phyloP scores from a whole-genome alignment of 2,329 filamentous ascomycete genomes.

The Celoporthe dispersa region DNA sequence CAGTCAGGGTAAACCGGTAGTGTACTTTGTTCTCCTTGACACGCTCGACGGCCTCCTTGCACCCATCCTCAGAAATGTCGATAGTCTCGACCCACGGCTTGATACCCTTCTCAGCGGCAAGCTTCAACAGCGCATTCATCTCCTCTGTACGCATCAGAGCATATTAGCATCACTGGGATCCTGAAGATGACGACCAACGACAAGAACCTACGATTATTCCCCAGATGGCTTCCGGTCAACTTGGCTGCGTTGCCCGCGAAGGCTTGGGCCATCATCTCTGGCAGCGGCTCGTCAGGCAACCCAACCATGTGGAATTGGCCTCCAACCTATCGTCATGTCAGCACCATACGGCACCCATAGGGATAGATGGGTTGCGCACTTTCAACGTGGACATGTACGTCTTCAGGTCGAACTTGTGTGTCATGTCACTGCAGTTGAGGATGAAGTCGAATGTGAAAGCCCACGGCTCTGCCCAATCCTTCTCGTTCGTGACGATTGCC shows the following conservation, averaged over 20 bases:
- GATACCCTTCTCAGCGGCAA: conserved; percentile 59
- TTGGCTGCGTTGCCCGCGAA: conserved; percentile 47
- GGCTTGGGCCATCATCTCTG: conserved; percentile 45
- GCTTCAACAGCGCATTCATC: conserved; percentile 61
- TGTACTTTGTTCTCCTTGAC: conserved; percentile 73
- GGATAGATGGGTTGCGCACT: background rate
- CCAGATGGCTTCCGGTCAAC: conserved; percentile 59
- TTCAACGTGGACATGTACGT: conserved; percentile 56
- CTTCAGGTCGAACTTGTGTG: conserved; percentile 58
- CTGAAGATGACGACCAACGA: background rate
- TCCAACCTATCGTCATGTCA: conserved; percentile 41
- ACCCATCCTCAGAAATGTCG: conserved; percentile 51
- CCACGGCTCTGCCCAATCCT: conserved; percentile 62
- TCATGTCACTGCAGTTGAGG: conserved; percentile 54
- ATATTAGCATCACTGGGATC: background rate
- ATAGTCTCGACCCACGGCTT: conserved; percentile 34
- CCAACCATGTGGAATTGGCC: conserved; percentile 63
- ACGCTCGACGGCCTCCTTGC: conserved; percentile 70
- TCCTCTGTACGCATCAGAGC: conserved; percentile 42
- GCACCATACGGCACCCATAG: background rate
- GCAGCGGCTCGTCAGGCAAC: conserved; percentile 56
- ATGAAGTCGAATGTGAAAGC: conserved; percentile 55
- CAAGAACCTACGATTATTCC: conserved; percentile 49
- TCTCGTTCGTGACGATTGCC: conserved; percentile 51
- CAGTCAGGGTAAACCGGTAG: conserved; percentile 73